Evolutionary conservation across 768 basidiomycete species (phyloP), one percentile per base, ranked within the genome.

Genomic region (Mycena pura): DNA sequence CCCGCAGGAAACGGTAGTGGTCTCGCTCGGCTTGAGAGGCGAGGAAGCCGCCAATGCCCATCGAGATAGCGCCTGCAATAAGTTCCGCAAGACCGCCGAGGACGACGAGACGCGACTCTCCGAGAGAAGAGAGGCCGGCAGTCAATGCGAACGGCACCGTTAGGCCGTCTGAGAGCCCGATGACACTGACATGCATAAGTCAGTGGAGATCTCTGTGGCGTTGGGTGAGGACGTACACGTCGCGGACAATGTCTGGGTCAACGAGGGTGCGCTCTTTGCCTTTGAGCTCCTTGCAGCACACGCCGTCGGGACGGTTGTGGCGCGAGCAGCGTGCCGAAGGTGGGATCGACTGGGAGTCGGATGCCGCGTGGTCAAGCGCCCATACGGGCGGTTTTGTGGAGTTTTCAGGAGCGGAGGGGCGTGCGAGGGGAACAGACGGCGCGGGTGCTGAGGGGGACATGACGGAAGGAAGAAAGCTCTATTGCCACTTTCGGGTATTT

Each of bases 41-140:
- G 47, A 99, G 89, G 83, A 96, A 98, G 19, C 96, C 96, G 52
- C 97, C 97, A 38, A 99, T 92, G 62, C 97, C 97, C 96, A 99
- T 99, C 2, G 92, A 95, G 44, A 99, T 92, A 13, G 96, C 93
- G 6, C 97, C 97, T 1, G 96, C 94, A 57, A 96, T 93, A 66
- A 99, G 89, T 73, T 99, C 97, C 1, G 97, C 96, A 32, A 97
- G 78, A 15, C 97, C 97, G 53, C 95, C 96, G 27, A 96, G 84
- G 47, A 96, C 90, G 63, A 99, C 97, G n/a, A 98, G 83, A 54
- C 83, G 87, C 7, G 93, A 95, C 60, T 92, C 88, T 45, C 96
- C 96, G 36, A 97, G 83, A 11, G 95, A 90, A 11, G 92, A 92
- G 24, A 96, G 84, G 55, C 95, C 95, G 5, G 95, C 95, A 3